These are phyloP conservation scores for Agarophyton chilense DNA, from an alignment of 23 red algal species.

Conservation along the genomic window DNA sequence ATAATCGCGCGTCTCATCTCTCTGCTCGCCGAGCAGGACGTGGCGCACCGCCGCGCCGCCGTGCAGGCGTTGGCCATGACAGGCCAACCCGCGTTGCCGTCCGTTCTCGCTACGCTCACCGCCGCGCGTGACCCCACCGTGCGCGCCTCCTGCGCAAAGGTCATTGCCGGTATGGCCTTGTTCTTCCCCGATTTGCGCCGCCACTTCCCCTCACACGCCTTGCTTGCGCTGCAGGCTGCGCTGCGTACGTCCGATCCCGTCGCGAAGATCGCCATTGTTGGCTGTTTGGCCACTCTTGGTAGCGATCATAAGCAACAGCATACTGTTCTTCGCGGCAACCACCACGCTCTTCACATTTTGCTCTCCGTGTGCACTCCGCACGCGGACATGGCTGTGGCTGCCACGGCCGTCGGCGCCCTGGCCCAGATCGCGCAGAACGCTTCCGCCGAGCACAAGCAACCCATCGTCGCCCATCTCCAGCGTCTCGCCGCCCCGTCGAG, in stretches of 20 bases:
- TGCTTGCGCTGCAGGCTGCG: conserved; percentile 31
- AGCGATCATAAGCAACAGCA: conserved; percentile 22
- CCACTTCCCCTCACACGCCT: conserved; percentile 25
- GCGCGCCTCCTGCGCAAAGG: conserved; percentile 58
- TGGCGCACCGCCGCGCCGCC: conserved; percentile 49
- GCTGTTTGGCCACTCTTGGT: conserved; percentile 50
- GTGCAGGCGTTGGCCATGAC: conserved; percentile 75
- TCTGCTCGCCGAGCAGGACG: conserved; percentile 32
- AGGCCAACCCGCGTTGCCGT: conserved; percentile 26
- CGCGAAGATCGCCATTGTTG: conserved; percentile 61
- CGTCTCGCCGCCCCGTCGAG: neutral
- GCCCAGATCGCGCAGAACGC: conserved; percentile 55
- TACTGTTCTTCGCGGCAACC: neutral
- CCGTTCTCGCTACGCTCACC: conserved; percentile 16
- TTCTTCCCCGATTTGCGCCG: conserved; percentile 44
- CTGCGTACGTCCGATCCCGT: conserved; percentile 48
- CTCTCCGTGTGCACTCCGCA: neutral
- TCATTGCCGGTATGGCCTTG: conserved; percentile 35
- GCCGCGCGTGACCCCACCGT: conserved; percentile 26
- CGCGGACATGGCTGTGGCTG: conserved; percentile 48
- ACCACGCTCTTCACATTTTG: conserved; percentile 30
- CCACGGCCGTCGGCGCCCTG: conserved; percentile 44
- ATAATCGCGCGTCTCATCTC: conserved; percentile 41
- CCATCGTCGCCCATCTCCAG: conserved; percentile 3
- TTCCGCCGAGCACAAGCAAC: neutral